A percentile compares a stretch with the other conserved stretches of the same genome.
These are phyloP conservation scores for Colletotrichum brevisporum DNA, from an alignment of 2,329 filamentous ascomycete species.

Conservation along the genomic window DNA sequence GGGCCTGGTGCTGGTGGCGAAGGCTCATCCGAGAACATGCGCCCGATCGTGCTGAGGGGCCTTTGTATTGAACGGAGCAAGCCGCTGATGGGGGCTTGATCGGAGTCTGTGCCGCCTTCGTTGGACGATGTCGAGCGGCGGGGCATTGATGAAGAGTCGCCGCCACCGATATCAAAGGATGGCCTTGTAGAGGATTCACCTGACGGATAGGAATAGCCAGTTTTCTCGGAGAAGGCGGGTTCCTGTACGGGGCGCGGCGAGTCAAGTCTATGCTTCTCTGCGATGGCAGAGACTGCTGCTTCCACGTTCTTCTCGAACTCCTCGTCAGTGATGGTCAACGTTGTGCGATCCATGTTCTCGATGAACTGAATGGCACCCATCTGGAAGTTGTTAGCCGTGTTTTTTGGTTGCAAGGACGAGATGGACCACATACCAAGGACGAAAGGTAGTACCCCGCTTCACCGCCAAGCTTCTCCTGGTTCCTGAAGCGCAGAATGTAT, in stretches of 20 bases:
- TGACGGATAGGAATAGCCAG: slow-evolving; percentile 48
- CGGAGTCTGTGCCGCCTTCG: slow-evolving; percentile 63
- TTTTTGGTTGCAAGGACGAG: background rate
- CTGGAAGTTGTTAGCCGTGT: slow-evolving; percentile 45
- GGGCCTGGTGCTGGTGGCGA: slow-evolving; percentile 49
- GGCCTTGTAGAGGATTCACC: slow-evolving; percentile 62
- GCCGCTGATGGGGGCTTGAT: slow-evolving; percentile 85
- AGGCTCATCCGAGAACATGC: slow-evolving; percentile 86
- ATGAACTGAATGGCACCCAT: slow-evolving; percentile 97
- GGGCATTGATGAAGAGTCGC: slow-evolving; percentile 56
- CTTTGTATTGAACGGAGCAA: slow-evolving; percentile 91
- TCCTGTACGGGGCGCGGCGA: slow-evolving; percentile 60
- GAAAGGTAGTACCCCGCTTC: slow-evolving; percentile 99
- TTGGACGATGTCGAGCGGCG: slow-evolving; percentile 69
- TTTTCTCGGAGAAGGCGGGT: slow-evolving; percentile 62
- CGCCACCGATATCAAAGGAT: slow-evolving; percentile 41
- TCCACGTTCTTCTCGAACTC: slow-evolving; percentile 98
- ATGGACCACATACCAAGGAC: slow-evolving; percentile 75
- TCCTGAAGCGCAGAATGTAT: slow-evolving; percentile 96
- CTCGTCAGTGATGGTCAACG: slow-evolving; percentile 91
- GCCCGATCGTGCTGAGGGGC: slow-evolving; percentile 90
- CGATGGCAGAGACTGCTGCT: slow-evolving; percentile 93
- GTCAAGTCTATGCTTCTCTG: slow-evolving; percentile 81
- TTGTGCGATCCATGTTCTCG: slow-evolving; percentile 95
- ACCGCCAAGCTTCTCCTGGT: slow-evolving; percentile 97